Evolutionary conservation across 495 filamentous ascomycete species (phyloP), one percentile per base, ranked within the genome.

Genomic region (Penicillium dipodomyicola): DNA sequence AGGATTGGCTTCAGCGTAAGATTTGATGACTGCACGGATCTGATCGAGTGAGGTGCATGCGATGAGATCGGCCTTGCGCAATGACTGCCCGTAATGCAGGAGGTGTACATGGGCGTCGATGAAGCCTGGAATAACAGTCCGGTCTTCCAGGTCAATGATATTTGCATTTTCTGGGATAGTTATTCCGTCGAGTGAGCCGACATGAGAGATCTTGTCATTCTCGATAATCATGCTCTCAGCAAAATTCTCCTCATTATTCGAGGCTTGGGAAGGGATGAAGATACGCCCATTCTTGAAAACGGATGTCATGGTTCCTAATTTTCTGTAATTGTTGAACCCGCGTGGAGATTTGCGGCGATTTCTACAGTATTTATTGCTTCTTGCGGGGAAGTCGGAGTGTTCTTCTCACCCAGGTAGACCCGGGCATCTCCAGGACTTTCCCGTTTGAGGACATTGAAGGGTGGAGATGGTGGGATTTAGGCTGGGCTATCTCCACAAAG

Each of bases 71-170:
- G 81, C 68, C 62, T 86, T 86, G 54, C 74, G 77, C 19, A 85
- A 74, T 0, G 84, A 79, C 33, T 82, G 78, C 8, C 83, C 84
- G 35, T 84, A 76, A 23, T 85, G 76, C 57, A 86, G 68, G 25
- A 87, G 73, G 57, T 87, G 84, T 63, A 85, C 80, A 63, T 87
- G 84, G 4, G 77, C 81, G 60, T 87, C 84, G 46, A 87, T 80
- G 61, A 88, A 88, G 23, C 84, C 83, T 0, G 85, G 85, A 30
- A 86, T 65, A 11, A 87, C 68, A 23, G 80, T 76, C 20, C 67
- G 70, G 37, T 76, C 67, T 1, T 72, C 46, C 17, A 88, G 69
- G 59, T 85, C 77, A 52, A 71, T 66, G 3, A 68, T 39, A 4
- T 41, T 60, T 1, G 75, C 69, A 14, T 66, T 68, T 1, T 64